Conservation (phyloP, 805 yeast genomes). For the Ogataea thermomethanolica region DNA sequence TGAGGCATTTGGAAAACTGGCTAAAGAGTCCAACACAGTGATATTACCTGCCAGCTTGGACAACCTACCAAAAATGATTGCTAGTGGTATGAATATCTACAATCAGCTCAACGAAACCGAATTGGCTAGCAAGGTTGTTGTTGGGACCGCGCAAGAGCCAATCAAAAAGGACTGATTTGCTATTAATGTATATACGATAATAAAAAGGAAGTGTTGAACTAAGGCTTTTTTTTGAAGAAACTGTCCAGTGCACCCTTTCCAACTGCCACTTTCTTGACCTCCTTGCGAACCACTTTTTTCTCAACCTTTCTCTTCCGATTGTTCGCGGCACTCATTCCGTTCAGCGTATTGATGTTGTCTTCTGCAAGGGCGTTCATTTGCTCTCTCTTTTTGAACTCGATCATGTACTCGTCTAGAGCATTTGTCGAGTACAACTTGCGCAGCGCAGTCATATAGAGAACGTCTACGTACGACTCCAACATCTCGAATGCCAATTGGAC, state of each 20-base stretch:
- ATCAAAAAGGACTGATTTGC: neutral
- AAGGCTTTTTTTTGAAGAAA: slow-evolving; percentile 46
- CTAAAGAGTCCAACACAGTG: slow-evolving; percentile 76
- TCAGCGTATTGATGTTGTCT: slow-evolving; percentile 33
- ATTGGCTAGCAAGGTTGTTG: slow-evolving; percentile 32
- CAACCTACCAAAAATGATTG: slow-evolving; percentile 70
- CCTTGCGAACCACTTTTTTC: slow-evolving; percentile 34
- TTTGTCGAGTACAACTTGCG: slow-evolving; percentile 21
- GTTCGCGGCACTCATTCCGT: slow-evolving; percentile 21
- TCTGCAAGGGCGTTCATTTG: slow-evolving; percentile 26
- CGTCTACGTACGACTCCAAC: slow-evolving; percentile 42
- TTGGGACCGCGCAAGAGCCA: slow-evolving; percentile 4
- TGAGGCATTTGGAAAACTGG: slow-evolving; percentile 75
- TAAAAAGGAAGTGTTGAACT: neutral
- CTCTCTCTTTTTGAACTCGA: slow-evolving; percentile 17
- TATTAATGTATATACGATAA: slow-evolving; percentile 8
- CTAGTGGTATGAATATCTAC: slow-evolving; percentile 72
- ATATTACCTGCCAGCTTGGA: slow-evolving; percentile 74
- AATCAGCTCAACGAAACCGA: slow-evolving; percentile 35
- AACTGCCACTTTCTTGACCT: slow-evolving; percentile 41
- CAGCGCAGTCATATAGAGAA: slow-evolving; percentile 28
- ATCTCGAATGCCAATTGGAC: slow-evolving; percentile 44
- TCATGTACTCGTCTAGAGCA: slow-evolving; percentile 18
- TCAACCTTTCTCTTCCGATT: slow-evolving; percentile 23
- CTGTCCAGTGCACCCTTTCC: slow-evolving; percentile 71